Base-by-base conservation (phyloP, 495 filamentous ascomycete species). In the Neurospora cerealis region DNA sequence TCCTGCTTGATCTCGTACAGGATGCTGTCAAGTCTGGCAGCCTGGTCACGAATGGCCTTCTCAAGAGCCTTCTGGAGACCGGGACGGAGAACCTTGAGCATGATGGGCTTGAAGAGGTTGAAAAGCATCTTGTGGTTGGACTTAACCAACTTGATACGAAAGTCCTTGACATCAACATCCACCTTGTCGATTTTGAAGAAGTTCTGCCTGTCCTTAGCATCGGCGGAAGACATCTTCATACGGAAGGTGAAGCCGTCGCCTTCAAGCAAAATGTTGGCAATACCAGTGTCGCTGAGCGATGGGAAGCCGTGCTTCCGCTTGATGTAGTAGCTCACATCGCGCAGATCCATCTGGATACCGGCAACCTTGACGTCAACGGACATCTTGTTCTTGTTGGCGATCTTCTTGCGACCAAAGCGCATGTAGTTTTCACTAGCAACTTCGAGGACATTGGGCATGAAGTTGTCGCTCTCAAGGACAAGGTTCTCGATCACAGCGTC, bases 281-380 rank as follows among this genome's bases (percentile, higher is more conserved):
- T 83, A 83, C 96, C 96, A 4, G 88, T 92, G 78, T 99, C 96
- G 69, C 89, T 94, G 80, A 99, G 86, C 15, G 92, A 89, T 3
- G 95, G 96, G 86, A 98, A 98, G 60, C 96, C 96, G 80, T 96
- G 86, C 87, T 99, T 99, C 84, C 91, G 92, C 83, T 96, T 94
- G 85, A 99, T 87, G 81, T 97, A 95, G 86, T 96, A 99, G 85
- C 91, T 92, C 70, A 99, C 92, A 81, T 98, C 96, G 75, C 88
- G 86, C 77, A 95, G 82, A 74, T 95, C 93, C 87, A 92, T 92
- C 84, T 99, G 96, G 70, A 98, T 88, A 24, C 95, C 94, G 70
- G 93, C 96, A 6, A 93, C 92, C 44, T 92, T 91, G 62, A 98
- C 85, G 86, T 95, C 91, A 48, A 93, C 85, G 77, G 92, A 91